phyloP scores from a whole-genome alignment of 139 green algal species.

The Mesotaenium endlicherianum region DNA sequence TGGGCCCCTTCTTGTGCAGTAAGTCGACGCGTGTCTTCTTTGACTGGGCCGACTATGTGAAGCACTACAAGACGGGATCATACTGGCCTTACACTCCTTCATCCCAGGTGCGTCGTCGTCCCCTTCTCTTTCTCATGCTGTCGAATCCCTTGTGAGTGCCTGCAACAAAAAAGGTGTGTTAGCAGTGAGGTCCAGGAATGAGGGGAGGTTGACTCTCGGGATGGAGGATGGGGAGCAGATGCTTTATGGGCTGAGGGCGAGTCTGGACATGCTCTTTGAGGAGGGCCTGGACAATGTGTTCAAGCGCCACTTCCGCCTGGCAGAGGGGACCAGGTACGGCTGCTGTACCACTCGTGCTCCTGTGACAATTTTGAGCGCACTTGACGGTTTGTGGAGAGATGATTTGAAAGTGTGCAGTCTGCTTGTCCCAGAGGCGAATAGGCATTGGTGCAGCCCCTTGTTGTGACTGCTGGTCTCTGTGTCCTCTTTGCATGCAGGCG shows the following conservation, averaged over 20 bases:
- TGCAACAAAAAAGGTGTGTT: too few relatives aligned
- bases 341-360: neutral
- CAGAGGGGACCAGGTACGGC: constrained; percentile 68
- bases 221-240: too few relatives aligned
- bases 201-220: too few relatives aligned
- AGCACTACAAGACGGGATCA: constrained; percentile 56
- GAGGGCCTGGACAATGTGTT: constrained; percentile 89
- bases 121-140: too few relatives aligned
- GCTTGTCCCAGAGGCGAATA: too few relatives aligned
- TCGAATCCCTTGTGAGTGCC: too few relatives aligned
- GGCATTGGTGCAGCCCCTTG: too few relatives aligned
- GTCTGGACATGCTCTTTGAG: constrained; percentile 69
- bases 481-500: constrained; percentile 9
- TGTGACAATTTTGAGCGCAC: too few relatives aligned
- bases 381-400: too few relatives aligned
- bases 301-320: constrained; percentile 80
- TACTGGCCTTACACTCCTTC: constrained; percentile 68
- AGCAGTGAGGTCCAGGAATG: too few relatives aligned
- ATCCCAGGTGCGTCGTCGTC: constrained; percentile 56
- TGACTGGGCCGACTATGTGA: constrained; percentile 75
- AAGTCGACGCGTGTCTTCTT: constrained; percentile 74
- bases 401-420: too few relatives aligned
- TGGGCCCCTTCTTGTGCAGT: constrained; percentile 12
- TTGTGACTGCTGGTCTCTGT: neutral
- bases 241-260: constrained; percentile 86